Conservation (phyloP, 2,329 filamentous ascomycete genomes). For the Colletotrichum salicis region DNA sequence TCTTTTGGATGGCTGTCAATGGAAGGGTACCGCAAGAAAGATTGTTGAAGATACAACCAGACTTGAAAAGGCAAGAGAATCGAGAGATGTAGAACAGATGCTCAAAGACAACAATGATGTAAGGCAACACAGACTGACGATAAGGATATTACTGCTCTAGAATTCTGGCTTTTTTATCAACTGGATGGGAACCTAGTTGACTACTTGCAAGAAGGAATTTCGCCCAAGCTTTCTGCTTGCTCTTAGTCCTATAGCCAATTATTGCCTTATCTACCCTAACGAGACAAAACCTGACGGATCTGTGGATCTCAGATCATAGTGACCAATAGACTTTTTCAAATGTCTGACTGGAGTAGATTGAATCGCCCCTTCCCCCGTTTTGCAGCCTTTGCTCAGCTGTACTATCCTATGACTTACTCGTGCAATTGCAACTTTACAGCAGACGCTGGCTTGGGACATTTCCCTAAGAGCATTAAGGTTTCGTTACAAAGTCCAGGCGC, state of each 20-base stretch:
- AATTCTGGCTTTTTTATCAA: background rate
- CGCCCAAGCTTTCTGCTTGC: background rate
- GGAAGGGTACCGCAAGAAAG: background rate
- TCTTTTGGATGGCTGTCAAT: background rate
- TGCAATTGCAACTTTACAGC: background rate
- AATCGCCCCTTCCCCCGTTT: background rate
- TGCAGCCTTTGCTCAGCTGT: background rate
- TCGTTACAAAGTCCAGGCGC: background rate
- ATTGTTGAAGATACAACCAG: background rate
- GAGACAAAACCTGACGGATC: background rate
- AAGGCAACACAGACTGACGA: background rate
- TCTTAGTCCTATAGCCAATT: background rate
- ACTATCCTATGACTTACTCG: background rate
- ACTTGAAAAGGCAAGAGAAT: background rate
- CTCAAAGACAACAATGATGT: background rate
- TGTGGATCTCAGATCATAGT: background rate
- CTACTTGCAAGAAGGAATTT: fast-evolving
- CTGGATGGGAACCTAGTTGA: background rate
- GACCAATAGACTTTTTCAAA: background rate
- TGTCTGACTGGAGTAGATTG: background rate
- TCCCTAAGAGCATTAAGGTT: background rate
- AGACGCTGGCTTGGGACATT: background rate
- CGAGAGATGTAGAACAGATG: background rate
- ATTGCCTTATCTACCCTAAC: background rate
- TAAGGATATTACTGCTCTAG: background rate